Conservation (phyloP, 345 rosid genomes). For the Eucalyptus leucophloia region DNA sequence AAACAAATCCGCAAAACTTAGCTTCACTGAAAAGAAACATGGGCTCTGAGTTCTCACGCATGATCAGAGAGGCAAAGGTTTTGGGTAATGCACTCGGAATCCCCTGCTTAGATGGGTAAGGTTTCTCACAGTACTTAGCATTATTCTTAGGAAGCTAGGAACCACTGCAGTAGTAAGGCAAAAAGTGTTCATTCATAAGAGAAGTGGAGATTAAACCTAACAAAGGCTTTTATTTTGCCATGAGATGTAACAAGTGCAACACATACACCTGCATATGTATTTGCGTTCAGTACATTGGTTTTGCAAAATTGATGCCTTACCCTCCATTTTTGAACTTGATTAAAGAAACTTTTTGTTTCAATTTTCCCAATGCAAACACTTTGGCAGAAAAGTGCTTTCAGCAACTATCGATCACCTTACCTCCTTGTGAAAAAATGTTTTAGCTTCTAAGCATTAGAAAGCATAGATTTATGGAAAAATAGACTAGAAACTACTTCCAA, state of each 20-base stretch:
- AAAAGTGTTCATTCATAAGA: not conserved
- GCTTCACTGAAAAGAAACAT: conserved; percentile 67
- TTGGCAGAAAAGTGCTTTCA: not conserved
- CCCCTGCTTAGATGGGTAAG: conserved; percentile 89
- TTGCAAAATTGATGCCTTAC: not conserved
- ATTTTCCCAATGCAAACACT: not conserved
- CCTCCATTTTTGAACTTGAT: not conserved
- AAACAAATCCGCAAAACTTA: conserved; percentile 16
- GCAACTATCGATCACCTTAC: not conserved
- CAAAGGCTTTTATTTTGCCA: not conserved
- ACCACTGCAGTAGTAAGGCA: not conserved
- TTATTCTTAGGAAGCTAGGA: not conserved
- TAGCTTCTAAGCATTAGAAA: not conserved
- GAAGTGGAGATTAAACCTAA: not conserved
- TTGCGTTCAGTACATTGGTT: not conserved
- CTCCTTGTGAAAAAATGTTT: not conserved
- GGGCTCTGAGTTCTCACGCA: conserved; percentile 88
- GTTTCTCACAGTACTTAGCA: not conserved
- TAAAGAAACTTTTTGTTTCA: not conserved
- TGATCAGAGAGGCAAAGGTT: conserved; percentile 74
- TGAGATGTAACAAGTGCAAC: not conserved
- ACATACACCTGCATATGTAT: not conserved
- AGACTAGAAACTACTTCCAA: not conserved
- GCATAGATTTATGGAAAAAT: not conserved
- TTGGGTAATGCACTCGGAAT: conserved; percentile 76